These are phyloP conservation scores for Cordyceps militaris DNA, from an alignment of 2,329 filamentous ascomycete genomes.

Conservation along the genomic window DNA sequence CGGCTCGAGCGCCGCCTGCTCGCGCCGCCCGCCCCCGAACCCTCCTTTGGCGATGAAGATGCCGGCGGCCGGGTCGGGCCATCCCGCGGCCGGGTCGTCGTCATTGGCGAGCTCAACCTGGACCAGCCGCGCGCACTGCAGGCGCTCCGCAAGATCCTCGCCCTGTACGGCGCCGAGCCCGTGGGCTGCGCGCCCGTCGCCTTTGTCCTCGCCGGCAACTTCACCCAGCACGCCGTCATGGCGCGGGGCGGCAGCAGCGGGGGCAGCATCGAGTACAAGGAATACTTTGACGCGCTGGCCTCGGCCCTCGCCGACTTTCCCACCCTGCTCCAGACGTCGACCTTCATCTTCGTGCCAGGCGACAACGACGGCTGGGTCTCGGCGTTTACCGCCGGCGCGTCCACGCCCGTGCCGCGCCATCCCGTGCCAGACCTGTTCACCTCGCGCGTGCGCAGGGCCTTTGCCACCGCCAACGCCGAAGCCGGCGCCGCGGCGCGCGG, in stretches of 20 bases:
- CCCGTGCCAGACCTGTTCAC: conserved; percentile 85
- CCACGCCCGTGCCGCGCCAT: conserved; percentile 61
- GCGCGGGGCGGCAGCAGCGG: conserved; percentile 62
- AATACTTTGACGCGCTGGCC: conserved; percentile 85
- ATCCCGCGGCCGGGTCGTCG: conserved; percentile 52
- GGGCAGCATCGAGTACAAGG: conserved; percentile 93
- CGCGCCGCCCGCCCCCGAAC: conserved; percentile 21
- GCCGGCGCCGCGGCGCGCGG: conserved; percentile 30
- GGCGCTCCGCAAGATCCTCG: conserved; percentile 72
- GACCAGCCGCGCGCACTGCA: conserved; percentile 77
- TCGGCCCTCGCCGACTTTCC: conserved; percentile 78
- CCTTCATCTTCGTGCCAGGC: conserved; percentile 88
- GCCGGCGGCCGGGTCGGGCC: conserved; percentile 19
- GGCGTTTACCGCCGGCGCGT: conserved; percentile 69
- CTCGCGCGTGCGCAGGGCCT: conserved; percentile 72
- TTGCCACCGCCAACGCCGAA: conserved; percentile 71
- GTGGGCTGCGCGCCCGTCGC: conserved; percentile 62
- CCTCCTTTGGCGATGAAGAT: conserved; percentile 8
- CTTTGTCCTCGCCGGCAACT: conserved; percentile 83
- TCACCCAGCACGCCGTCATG: conserved; percentile 60
- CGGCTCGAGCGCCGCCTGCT: conserved; percentile 66
- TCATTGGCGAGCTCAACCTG: conserved; percentile 80
- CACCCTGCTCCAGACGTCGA: conserved; percentile 66
- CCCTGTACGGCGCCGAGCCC: conserved; percentile 60
- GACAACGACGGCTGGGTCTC: conserved; percentile 98